Evolutionary conservation across 2,329 filamentous ascomycete genomes (phyloP).

Genomic region (Elsinoe fawcettii): DNA sequence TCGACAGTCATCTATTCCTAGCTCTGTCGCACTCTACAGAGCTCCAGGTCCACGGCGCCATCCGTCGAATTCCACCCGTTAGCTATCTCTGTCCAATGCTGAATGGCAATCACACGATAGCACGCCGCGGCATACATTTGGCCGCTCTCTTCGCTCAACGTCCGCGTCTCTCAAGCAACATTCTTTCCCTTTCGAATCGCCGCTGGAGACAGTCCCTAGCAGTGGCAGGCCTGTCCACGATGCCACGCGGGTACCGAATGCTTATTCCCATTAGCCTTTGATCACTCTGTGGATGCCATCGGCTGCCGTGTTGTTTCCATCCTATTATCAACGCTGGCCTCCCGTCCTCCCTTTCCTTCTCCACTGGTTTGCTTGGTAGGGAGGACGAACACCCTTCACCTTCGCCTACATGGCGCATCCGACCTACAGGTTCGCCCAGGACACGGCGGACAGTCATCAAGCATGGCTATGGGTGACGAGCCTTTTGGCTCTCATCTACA

Average conservation of each 20-base stretch:
- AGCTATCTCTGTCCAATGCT: constrained; percentile 8
- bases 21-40: constrained; percentile 5
- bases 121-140: background rate
- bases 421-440: constrained; percentile 12
- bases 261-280: constrained; percentile 13
- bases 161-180: constrained; percentile 9
- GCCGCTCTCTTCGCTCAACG: background rate
- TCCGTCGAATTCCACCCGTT: background rate
- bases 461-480: constrained; percentile 16
- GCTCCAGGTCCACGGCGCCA: constrained; percentile 7
- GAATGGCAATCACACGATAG: background rate
- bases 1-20: constrained; percentile 8
- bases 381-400: constrained; percentile 2
- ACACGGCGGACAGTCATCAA: constrained; percentile 14
- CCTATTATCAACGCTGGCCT: constrained; percentile 12
- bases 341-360: constrained; percentile 7
- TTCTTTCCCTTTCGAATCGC: constrained; percentile 7
- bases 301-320: constrained; percentile 14
- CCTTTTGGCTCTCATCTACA: constrained; percentile 14
- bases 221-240: background rate
- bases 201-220: background rate
- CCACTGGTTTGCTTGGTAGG: constrained; percentile 10
- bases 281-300: background rate
- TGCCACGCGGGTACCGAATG: constrained; percentile 3
- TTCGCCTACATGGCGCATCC: constrained; percentile 12